A percentile compares a stretch with the other conserved stretches of the same genome.
These are phyloP conservation scores for Ophiocordyceps sinensis DNA, from an alignment of 2,329 filamentous ascomycete species.

Conservation along the genomic window DNA sequence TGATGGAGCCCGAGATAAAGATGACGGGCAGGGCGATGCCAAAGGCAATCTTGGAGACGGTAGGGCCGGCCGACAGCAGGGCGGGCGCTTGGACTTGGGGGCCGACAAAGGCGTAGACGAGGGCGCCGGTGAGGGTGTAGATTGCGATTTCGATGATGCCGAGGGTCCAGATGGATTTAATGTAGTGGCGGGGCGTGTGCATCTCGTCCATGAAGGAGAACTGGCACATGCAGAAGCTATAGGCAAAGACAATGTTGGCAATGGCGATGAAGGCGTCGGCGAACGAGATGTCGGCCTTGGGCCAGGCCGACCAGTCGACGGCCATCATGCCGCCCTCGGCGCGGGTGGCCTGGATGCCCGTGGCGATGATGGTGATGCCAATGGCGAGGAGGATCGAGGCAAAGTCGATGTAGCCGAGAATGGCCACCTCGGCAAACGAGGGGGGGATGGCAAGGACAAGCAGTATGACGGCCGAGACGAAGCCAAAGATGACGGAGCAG, in stretches of 20 bases:
- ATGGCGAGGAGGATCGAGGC: slow-evolving; percentile 49
- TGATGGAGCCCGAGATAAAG: slow-evolving; percentile 59
- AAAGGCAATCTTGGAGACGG: slow-evolving; percentile 52
- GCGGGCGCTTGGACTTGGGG: slow-evolving; percentile 49
- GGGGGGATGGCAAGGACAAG: slow-evolving; percentile 31
- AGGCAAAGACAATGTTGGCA: slow-evolving; percentile 59
- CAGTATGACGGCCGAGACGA: slow-evolving; percentile 30
- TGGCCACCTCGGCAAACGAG: slow-evolving; percentile 32
- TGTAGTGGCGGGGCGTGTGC: slow-evolving; percentile 31
- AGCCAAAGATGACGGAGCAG: slow-evolving; percentile 30
- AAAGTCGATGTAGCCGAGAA: slow-evolving; percentile 40
- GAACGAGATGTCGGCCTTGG: slow-evolving; percentile 29
- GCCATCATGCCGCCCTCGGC: slow-evolving; percentile 15
- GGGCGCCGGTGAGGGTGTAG: slow-evolving; percentile 51
- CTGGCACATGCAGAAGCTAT: slow-evolving; percentile 39
- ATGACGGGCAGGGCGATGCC: slow-evolving; percentile 59
- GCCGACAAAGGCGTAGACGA: slow-evolving; percentile 59
- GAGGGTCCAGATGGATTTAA: slow-evolving; percentile 44
- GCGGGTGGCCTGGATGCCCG: slow-evolving; percentile 31
- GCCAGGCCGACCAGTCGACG: slow-evolving; percentile 30
- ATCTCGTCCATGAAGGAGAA: slow-evolving; percentile 40
- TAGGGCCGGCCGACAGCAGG: slow-evolving; percentile 45
- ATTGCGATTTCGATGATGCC: slow-evolving; percentile 47
- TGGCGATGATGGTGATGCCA: slow-evolving; percentile 50
- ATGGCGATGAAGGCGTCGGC: slow-evolving; percentile 44